Percentiles rank a stretch among this genome's conserved stretches.
Evolutionary conservation across 305 asterid species (phyloP).

Genomic region (Plantago lanceolata): DNA sequence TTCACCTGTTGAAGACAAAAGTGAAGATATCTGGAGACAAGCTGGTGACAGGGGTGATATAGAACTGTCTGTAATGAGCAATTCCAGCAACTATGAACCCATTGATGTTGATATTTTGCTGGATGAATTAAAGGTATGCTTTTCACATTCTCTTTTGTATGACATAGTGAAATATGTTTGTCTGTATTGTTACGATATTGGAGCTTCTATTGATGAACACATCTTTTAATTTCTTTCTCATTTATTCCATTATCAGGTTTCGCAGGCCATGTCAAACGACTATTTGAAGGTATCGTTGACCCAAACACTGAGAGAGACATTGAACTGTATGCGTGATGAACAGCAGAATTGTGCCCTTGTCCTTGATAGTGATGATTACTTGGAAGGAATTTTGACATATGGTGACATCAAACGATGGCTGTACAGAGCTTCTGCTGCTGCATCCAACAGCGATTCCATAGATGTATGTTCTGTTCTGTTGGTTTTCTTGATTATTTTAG

Average conservation of each 20-base stretch:
- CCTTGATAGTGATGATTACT: constrained; percentile 59
- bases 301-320: constrained; percentile 67
- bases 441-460: constrained; percentile 39
- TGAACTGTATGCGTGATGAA: constrained; percentile 63
- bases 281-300: constrained; percentile 54
- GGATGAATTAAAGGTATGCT: constrained; percentile 70
- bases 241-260: constrained; percentile 51
- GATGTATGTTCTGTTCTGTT: constrained; percentile 47
- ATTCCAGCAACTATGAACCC: constrained; percentile 36
- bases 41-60: constrained; percentile 50
- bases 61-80: constrained; percentile 60
- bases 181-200: constrained; percentile 4
- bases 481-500: constrained; percentile 9
- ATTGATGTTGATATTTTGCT: constrained; percentile 53
- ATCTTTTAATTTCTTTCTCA: constrained; percentile 15
- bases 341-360: constrained; percentile 64
- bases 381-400: constrained; percentile 82
- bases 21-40: constrained; percentile 40
- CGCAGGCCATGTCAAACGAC: constrained; percentile 67
- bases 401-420: constrained; percentile 69
- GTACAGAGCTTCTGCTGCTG: constrained; percentile 40
- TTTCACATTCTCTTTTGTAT: constrained; percentile 16
- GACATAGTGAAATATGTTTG: constrained; percentile 19
- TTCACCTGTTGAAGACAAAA: constrained; percentile 59
- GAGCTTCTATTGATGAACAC: constrained; percentile 14